Conservation (phyloP, 208 protist species). For the Leishmania tarentolae region DNA sequence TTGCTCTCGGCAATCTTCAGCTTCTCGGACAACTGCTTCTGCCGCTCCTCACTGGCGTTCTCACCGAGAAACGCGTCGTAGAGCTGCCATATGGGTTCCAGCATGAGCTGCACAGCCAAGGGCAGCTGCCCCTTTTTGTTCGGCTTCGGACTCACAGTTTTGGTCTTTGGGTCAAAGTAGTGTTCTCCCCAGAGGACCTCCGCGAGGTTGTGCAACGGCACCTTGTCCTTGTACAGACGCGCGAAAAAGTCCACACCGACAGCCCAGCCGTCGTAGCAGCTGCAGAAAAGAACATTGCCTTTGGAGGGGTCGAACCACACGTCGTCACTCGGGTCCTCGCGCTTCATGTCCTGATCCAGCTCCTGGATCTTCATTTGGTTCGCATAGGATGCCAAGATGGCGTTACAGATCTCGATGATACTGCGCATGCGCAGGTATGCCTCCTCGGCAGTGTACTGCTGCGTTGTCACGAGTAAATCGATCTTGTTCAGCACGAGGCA, state of each 20-base stretch:
- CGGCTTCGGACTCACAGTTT: conserved; percentile 78
- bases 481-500: conserved; percentile 99
- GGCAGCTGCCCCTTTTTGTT: conserved; percentile 80
- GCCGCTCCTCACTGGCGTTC: conserved; percentile 77
- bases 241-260: conserved; percentile 92
- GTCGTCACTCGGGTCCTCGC: conserved; percentile 85
- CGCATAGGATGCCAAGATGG: conserved; percentile 76
- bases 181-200: conserved; percentile 96
- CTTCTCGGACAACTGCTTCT: conserved; percentile 64
- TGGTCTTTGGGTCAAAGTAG: conserved; percentile 96
- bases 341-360: conserved; percentile 79
- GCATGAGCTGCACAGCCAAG: conserved; percentile 96
- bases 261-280: conserved; percentile 93
- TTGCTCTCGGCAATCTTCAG: conserved; percentile 64
- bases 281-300: conserved; percentile 98
- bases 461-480: conserved; percentile 95
- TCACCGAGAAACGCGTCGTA: conserved; percentile 86
- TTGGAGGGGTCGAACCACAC: conserved; percentile 96
- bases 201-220: conserved; percentile 68
- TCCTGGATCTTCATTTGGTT: conserved; percentile 85
- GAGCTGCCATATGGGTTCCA: conserved; percentile 96
- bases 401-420: conserved; percentile 96
- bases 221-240: conserved; percentile 89
- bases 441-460: conserved; percentile 92
- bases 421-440: conserved; percentile 92